Evolutionary conservation across 441 rosid species (phyloP), one percentile per base, ranked within the genome.

Genomic region (Populus tomentosa): DNA sequence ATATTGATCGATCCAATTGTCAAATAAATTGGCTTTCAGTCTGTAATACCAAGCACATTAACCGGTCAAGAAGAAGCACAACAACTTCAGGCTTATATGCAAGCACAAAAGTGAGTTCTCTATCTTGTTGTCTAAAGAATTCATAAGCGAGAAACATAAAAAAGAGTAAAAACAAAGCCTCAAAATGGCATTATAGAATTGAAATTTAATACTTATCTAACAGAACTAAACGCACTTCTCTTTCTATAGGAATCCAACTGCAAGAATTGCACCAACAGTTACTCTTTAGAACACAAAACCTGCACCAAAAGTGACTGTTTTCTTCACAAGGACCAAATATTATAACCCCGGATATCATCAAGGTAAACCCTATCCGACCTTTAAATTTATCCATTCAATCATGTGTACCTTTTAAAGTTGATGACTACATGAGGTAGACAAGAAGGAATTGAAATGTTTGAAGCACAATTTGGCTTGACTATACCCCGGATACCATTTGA

Each of bases 311-410:
- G 62, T 85, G 84, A 73, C 88, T 70, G 13, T 86, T 90, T 70
- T 83, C 91, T 71, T 88, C 89, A 30, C 78, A 14, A 80, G 89
- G 90, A 72, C 89, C 90, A 18, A 85, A 87, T 69, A 8, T 80
- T 65, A 38, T 79, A 24, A 80, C 86, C 68, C 88, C 85, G 20
- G 88, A 87, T 53, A 85, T 86, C 73, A 82, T 89, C 38, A 85
- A 85, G 80, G 91, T 83, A 79, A 69, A 73, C 70, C 71, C 11
- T 6, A 26, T 23, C 24, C 30, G 6, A 13, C 70, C 36, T 30
- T 46, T 64, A 33, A 10, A 7, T 26, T 3, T 74, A 14, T 26
- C n/a, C 21, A 24, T 16, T 46, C 32, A 13, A 42, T 56, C 63
- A 59, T 59, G 10, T n/a, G 4, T 2, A 3, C 21, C 1, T 59